phyloP scores from a whole-genome alignment of 805 yeast species.

The Candida mattraensis region DNA sequence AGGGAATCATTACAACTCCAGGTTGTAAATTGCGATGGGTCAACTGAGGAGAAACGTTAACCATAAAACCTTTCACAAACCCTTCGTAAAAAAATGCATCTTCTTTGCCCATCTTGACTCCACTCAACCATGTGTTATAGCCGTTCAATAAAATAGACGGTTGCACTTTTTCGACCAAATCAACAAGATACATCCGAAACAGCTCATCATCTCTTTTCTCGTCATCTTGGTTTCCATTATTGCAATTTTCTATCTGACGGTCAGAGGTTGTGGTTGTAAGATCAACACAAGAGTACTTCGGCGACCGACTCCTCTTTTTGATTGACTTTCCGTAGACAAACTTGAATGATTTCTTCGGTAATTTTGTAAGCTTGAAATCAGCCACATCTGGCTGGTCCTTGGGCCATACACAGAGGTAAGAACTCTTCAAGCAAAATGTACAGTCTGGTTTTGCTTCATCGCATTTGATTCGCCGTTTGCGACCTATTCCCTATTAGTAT shows the following conservation, averaged over 20 bases:
- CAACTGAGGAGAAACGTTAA: constrained; percentile 41
- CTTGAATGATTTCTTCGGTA: background rate
- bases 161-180: constrained; percentile 9
- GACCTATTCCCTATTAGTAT: constrained; percentile 11
- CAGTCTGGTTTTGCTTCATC: constrained; percentile 25
- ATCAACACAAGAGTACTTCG: background rate
- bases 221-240: no score
- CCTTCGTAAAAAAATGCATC: constrained; percentile 34
- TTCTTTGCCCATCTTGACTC: constrained; percentile 16
- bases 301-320: constrained; percentile 1
- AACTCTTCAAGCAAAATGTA: constrained; percentile 14
- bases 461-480: constrained; percentile 28
- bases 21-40: constrained; percentile 43
- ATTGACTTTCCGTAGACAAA: constrained; percentile 15
- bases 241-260: no score
- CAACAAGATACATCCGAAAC: constrained; percentile 24
- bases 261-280: no score
- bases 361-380: constrained; percentile 15
- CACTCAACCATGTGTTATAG: constrained; percentile 18
- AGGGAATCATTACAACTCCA: constrained; percentile 40
- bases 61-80: constrained; percentile 42
- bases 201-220: constrained; percentile 24
- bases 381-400: constrained; percentile 12
- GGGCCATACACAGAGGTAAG: constrained; percentile 18
- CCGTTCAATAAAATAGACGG: constrained; percentile 11